phyloP scores from a whole-genome alignment of 2,329 filamentous ascomycete species.

The Colletotrichum melonis region DNA sequence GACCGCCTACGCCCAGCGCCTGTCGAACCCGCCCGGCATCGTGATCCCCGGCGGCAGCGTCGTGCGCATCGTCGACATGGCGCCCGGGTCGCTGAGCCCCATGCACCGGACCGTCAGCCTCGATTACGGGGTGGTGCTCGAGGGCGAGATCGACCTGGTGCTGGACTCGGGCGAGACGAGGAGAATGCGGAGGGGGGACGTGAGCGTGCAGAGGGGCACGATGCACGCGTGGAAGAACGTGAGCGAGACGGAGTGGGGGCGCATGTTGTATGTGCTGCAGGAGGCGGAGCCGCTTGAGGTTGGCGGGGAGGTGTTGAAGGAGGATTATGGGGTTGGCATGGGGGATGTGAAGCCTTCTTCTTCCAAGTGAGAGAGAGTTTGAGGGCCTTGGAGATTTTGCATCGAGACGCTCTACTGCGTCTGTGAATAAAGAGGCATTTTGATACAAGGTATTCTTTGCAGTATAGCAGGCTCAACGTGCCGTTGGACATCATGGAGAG shows the following conservation, averaged over 20 bases:
- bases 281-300: constrained; percentile 35
- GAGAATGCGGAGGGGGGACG: constrained; percentile 60
- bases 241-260: constrained; percentile 54
- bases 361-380: neutral
- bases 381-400: too few species aligned
- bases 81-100: constrained; percentile 46
- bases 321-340: constrained; percentile 39
- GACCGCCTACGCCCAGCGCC: constrained; percentile 38
- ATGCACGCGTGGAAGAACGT: constrained; percentile 65
- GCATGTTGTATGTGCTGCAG: constrained; percentile 55
- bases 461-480: too few species aligned
- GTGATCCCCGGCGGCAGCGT: constrained; percentile 52
- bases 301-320: constrained; percentile 19
- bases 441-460: neutral
- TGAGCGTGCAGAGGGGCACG: constrained; percentile 66
- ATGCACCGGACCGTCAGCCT: constrained; percentile 67
- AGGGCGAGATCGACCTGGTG: constrained; percentile 63
- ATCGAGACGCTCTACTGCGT: too few species aligned
- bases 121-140: constrained; percentile 67
- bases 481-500: too few species aligned
- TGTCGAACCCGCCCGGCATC: constrained; percentile 41
- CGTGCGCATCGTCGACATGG: constrained; percentile 60
- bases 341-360: constrained; percentile 36
- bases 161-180: constrained; percentile 62
- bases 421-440: too few species aligned